Evolutionary conservation across 192 early-diverging fungal species (phyloP), one percentile per base, ranked within the genome.

Genomic region (Funneliformis geosporum): DNA sequence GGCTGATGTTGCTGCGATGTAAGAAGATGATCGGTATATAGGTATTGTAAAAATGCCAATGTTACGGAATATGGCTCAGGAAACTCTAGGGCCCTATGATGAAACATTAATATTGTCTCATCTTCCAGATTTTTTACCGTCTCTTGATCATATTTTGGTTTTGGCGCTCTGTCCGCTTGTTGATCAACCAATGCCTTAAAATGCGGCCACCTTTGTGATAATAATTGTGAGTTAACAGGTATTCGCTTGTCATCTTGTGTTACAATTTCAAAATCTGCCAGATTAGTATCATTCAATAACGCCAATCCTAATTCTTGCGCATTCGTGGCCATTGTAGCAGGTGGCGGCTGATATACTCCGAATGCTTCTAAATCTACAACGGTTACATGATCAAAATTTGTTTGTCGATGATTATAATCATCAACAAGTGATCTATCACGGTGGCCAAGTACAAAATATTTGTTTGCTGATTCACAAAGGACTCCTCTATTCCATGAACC

Each of bases 401-500:
- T 88, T 74, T 93, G 92, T 46, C 94, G 88, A 61, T 93, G 88
- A 79, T 93, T 89, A 75, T 95, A 95, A 80, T 95, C 94, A 64
- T 94, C 91, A 5, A 89, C 84, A 70, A 94, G 84, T 46, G 83
- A 89, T 27, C 94, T 87, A 14, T 86, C 84, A 59, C 85, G 88
- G 79, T 95, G 88, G 23, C 94, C 94, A 85, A 95, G 92, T 40
- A 94, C 89, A 14, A 93, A 78, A 76, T 92, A 90, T 42, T 87
- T 87, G 62, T 94, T 94, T 21, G 87, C 82, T 14, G 81, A 80
- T 59, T 91, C 90, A 59, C 90, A 87, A 9, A 95, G 79, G 5
- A 93, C 78, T 27, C 92, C 92, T 77, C 91, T 84, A 84, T 95
- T 95, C 94, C 94, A 95, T 65, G 92, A 93, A 28, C 94, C 94